phyloP scores from a whole-genome alignment of 2,329 filamentous ascomycete genomes.

The Fusarium foetens region DNA sequence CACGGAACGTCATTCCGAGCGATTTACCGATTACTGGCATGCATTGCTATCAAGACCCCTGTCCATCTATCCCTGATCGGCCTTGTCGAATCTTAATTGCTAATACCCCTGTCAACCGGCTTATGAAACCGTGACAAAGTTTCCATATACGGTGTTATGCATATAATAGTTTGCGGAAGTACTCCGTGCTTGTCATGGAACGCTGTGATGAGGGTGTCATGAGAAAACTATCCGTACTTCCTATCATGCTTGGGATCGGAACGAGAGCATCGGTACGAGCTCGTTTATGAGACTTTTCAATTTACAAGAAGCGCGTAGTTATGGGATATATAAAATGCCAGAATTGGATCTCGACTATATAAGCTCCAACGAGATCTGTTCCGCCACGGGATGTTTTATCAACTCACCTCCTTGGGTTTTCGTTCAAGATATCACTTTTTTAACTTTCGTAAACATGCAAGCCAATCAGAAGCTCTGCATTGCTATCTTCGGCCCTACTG shows the following conservation, averaged over 20 bases:
- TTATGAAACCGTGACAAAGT: neutral
- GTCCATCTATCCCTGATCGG: neutral
- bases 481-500: neutral
- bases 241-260: neutral
- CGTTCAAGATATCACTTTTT: neutral
- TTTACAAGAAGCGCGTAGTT: neutral
- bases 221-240: neutral
- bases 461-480: neutral
- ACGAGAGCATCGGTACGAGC: neutral
- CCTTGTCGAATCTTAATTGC: neutral
- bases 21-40: neutral
- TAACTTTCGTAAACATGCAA: neutral
- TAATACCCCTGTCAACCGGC: neutral
- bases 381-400: neutral
- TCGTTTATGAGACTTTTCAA: neutral
- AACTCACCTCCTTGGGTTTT: neutral
- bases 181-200: neutral
- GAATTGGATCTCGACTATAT: too few relatives aligned
- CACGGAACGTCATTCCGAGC: neutral
- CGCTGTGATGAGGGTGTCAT: fast-evolving
- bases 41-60: neutral
- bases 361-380: too few relatives aligned
- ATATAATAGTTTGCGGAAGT: neutral
- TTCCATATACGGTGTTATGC: neutral
- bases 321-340: too few relatives aligned